Percentiles rank a stretch among this genome's conserved stretches.
Conservation (phyloP, 768 basidiomycete species). For the Boletus reticulatus region DNA sequence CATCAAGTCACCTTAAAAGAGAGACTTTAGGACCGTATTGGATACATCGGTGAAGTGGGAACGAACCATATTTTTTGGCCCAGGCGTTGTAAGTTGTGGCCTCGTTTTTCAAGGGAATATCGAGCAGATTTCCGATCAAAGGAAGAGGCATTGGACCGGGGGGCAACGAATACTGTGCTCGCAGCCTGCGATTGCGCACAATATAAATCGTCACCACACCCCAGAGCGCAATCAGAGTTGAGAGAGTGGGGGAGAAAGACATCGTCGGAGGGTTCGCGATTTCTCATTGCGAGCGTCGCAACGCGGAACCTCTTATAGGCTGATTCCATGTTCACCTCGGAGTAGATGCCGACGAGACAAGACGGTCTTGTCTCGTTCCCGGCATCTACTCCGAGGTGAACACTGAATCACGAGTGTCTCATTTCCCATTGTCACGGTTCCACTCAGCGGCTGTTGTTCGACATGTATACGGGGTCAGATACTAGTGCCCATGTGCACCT, state of each 20-base stretch:
- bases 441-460: constrained; percentile 3
- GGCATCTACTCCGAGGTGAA: constrained; percentile 1
- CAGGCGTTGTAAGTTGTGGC: constrained; percentile 42
- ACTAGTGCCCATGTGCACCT: too few species aligned
- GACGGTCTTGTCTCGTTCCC: constrained; percentile 5
- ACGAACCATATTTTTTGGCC: constrained; percentile 38
- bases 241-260: constrained; percentile 14
- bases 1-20: constrained; percentile 45
- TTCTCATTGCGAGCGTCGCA: constrained; percentile 1
- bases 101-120: constrained; percentile 40
- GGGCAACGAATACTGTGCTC: constrained; percentile 38
- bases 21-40: neutral
- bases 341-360: constrained; percentile 1
- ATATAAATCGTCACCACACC: constrained; percentile 19
- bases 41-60: neutral
- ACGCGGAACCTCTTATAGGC: constrained; percentile 15
- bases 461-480: neutral
- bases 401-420: constrained; percentile 9
- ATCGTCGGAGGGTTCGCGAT: constrained; percentile 7
- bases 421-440: constrained; percentile 10
- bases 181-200: constrained; percentile 8
- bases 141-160: constrained; percentile 56
- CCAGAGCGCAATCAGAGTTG: constrained; percentile 22
- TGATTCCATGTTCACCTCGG: constrained; percentile 5
- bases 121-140: constrained; percentile 51